These are phyloP conservation scores for Pholiota microspora DNA, from an alignment of 768 basidiomycete species.

Conservation along the genomic window DNA sequence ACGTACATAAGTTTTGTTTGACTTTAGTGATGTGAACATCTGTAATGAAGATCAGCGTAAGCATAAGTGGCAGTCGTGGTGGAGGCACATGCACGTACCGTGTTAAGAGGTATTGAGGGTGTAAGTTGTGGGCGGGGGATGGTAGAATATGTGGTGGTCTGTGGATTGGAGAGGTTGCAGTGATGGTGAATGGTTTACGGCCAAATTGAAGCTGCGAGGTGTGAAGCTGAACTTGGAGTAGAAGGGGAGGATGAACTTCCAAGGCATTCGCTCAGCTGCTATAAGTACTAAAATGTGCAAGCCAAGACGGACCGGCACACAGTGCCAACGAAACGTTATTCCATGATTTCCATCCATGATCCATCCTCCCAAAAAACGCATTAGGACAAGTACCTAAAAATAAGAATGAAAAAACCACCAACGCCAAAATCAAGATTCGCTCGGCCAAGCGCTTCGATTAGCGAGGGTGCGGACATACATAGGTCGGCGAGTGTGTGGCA, in stretches of 20 bases:
- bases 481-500: slow-evolving; percentile 6
- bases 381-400: background rate
- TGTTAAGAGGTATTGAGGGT: background rate
- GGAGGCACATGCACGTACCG: background rate
- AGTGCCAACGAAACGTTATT: slow-evolving; percentile 4
- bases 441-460: background rate
- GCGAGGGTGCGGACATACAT: background rate
- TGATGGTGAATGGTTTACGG: slow-evolving; percentile 2
- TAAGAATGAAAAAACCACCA: background rate
- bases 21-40: slow-evolving; percentile 6
- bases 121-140: background rate
- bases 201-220: background rate
- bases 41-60: background rate
- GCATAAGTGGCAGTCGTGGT: background rate
- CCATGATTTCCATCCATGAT: background rate
- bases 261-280: slow-evolving; percentile 7
- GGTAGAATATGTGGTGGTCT: background rate
- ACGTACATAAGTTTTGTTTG: slow-evolving; percentile 11
- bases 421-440: background rate
- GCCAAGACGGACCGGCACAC: slow-evolving; percentile 8
- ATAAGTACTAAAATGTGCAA: slow-evolving; percentile 4
- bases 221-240: background rate
- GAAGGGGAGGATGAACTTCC: background rate
- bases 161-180: background rate
- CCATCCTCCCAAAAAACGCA: background rate